phyloP scores from a whole-genome alignment of 768 basidiomycete genomes.

The Lactifluus hygrophoroides region DNA sequence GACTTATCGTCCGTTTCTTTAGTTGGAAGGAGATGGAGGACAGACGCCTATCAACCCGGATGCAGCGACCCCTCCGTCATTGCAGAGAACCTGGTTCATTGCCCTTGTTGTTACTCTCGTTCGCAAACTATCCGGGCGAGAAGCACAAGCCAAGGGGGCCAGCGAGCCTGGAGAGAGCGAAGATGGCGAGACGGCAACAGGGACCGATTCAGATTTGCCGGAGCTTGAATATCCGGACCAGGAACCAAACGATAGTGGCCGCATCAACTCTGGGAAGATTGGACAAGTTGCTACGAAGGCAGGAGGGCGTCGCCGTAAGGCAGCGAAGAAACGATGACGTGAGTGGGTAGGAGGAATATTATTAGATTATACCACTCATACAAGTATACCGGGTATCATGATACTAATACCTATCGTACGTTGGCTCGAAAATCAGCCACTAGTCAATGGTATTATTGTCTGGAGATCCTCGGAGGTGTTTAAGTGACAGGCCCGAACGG shows the following conservation, averaged over 20 bases:
- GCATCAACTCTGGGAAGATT: slow-evolving; percentile 26
- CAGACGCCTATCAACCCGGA: slow-evolving; percentile 33
- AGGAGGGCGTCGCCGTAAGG: slow-evolving; percentile 60
- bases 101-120: slow-evolving; percentile 33
- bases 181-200: slow-evolving; percentile 35
- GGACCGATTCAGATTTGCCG: slow-evolving; percentile 35
- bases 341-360: background rate
- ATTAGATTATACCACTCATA: background rate
- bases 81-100: slow-evolving; percentile 65
- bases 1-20: slow-evolving; percentile 4
- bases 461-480: background rate
- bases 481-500: background rate
- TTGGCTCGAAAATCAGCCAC: background rate
- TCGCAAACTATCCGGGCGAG: slow-evolving; percentile 19
- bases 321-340: slow-evolving; percentile 39
- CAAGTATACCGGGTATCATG: background rate
- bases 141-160: background rate
- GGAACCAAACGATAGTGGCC: slow-evolving; percentile 20
- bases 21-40: slow-evolving; percentile 57
- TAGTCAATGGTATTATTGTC: background rate
- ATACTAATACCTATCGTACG: background rate
- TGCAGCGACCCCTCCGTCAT: slow-evolving; percentile 49
- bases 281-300: slow-evolving; percentile 39
- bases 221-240: slow-evolving; percentile 32
- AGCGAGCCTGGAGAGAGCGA: slow-evolving; percentile 28